Evolutionary conservation across 2,329 filamentous ascomycete species (phyloP).

Genomic region (Nemania serpens): DNA sequence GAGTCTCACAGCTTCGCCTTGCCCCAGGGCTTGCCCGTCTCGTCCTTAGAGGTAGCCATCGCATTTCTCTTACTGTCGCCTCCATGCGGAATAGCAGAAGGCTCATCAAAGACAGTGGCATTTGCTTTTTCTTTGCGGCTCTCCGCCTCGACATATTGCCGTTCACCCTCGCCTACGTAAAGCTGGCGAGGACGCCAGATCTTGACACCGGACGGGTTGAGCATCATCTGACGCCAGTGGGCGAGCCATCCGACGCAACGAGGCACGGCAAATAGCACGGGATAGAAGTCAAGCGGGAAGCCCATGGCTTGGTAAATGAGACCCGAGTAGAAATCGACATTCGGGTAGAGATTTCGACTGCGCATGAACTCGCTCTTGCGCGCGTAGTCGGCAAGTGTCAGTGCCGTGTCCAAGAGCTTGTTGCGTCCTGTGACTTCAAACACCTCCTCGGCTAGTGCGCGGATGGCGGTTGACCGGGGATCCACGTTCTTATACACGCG

Average conservation of each 20-base stretch:
- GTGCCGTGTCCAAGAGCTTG: conserved; percentile 54
- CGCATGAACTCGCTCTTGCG: conserved; percentile 54
- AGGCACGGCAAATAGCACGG: conserved; percentile 56
- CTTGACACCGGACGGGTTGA: conserved; percentile 52
- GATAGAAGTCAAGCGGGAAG: conserved; percentile 58
- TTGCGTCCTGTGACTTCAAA: conserved; percentile 57
- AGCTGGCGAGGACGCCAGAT: conserved; percentile 57
- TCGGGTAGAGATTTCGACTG: conserved; percentile 54
- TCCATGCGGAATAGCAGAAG: conserved; percentile 45
- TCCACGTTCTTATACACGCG: conserved; percentile 60
- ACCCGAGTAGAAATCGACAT: conserved; percentile 58
- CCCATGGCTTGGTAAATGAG: conserved; percentile 59
- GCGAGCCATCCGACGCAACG: conserved; percentile 57
- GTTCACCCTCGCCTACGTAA: conserved; percentile 51
- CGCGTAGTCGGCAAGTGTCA: conserved; percentile 51
- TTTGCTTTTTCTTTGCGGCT: conserved; percentile 42
- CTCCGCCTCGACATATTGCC: conserved; percentile 49
- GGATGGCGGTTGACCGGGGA: conserved; percentile 56
- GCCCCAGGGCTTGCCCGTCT: conserved; percentile 41
- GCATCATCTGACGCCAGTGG: conserved; percentile 57
- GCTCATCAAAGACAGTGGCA: conserved; percentile 43
- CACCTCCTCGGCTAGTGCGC: conserved; percentile 54
- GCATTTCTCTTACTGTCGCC: conserved; percentile 49
- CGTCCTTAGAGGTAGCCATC: conserved; percentile 48
- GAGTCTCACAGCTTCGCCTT: conserved; percentile 36